These are phyloP conservation scores for Symbiodinium natans DNA, from an alignment of 73 alveolate species.

Conservation along the genomic window DNA sequence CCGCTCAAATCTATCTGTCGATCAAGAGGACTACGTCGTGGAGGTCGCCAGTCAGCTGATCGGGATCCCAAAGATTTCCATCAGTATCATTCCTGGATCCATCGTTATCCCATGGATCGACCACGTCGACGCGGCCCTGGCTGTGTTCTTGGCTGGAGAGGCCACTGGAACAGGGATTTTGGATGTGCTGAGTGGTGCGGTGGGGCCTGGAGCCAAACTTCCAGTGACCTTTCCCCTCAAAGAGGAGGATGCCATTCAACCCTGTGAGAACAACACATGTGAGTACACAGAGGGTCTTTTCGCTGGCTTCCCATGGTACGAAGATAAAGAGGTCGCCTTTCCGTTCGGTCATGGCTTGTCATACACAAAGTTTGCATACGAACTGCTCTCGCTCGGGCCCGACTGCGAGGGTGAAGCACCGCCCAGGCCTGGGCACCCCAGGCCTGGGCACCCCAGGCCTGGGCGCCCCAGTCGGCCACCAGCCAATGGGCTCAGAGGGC, in stretches of 20 bases:
- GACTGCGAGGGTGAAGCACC: background rate
- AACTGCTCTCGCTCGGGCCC: background rate
- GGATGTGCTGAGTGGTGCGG: slow-evolving; percentile 50
- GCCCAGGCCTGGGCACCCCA: background rate
- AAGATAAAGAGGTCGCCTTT: slow-evolving; percentile 52
- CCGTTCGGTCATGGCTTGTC: slow-evolving; percentile 92
- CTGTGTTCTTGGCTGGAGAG: slow-evolving; percentile 47
- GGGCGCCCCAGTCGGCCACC: background rate
- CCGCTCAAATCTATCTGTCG: slow-evolving; percentile 4
- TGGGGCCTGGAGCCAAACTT: slow-evolving; percentile 46
- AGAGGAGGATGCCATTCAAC: slow-evolving; percentile 22
- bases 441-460: background rate
- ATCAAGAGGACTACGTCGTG: background rate
- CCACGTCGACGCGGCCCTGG: slow-evolving; percentile 42
- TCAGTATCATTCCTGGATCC: slow-evolving; percentile 26
- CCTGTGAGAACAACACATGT: background rate
- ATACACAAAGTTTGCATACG: slow-evolving; percentile 43
- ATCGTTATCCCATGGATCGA: slow-evolving; percentile 79
- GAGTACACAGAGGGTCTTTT: slow-evolving; percentile 30
- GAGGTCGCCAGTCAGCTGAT: background rate
- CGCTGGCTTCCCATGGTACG: slow-evolving; percentile 57
- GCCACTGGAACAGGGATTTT: slow-evolving; percentile 71
- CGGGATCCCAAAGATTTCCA: background rate
- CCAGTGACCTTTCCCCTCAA: slow-evolving; percentile 77
- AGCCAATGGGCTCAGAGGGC: background rate